Percentiles rank a stretch among this genome's conserved stretches.
Evolutionary conservation across 1,284 basidiomycete species (phyloP).

Genomic region (Ganoderma boninense): DNA sequence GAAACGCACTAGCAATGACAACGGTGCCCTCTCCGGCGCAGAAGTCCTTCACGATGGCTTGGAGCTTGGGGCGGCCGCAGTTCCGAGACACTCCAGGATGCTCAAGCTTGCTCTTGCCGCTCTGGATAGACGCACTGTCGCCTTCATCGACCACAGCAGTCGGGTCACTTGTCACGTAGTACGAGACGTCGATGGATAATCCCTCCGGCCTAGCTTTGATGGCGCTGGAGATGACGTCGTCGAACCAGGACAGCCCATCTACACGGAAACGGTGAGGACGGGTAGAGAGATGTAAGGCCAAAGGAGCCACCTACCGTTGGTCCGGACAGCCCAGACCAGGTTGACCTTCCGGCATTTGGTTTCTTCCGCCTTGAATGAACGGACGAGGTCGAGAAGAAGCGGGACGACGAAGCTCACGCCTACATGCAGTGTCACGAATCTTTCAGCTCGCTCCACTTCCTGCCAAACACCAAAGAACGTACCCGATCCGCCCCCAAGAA

Average conservation of each 20-base stretch:
- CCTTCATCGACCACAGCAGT: neutral
- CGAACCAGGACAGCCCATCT: constrained; percentile 38
- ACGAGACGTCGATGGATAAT: constrained; percentile 14
- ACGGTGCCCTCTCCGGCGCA: constrained; percentile 27
- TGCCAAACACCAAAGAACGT: constrained; percentile 8
- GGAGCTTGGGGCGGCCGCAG: constrained; percentile 22
- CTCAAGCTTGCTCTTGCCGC: neutral
- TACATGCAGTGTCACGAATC: constrained; percentile 8
- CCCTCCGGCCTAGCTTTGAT: constrained; percentile 2
- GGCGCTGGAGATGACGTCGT: constrained; percentile 25
- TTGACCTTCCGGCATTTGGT: constrained; percentile 31
- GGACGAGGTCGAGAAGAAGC: constrained; percentile 40
- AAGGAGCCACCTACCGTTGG: constrained; percentile 29
- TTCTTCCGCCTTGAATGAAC: constrained; percentile 19
- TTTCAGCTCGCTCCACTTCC: neutral
- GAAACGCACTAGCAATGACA: constrained; percentile 34
- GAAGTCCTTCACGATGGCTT: constrained; percentile 32
- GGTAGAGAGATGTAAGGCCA: neutral
- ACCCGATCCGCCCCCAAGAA: constrained; percentile 51
- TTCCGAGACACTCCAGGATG: constrained; percentile 25
- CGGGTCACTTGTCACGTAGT: constrained; percentile 7
- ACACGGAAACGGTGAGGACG: neutral
- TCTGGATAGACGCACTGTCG: constrained; percentile 7
- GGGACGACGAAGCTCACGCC: constrained; percentile 43
- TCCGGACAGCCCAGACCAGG: constrained; percentile 38